These are phyloP conservation scores for Lepidium sativum DNA, from an alignment of 345 rosid species.

Conservation along the genomic window DNA sequence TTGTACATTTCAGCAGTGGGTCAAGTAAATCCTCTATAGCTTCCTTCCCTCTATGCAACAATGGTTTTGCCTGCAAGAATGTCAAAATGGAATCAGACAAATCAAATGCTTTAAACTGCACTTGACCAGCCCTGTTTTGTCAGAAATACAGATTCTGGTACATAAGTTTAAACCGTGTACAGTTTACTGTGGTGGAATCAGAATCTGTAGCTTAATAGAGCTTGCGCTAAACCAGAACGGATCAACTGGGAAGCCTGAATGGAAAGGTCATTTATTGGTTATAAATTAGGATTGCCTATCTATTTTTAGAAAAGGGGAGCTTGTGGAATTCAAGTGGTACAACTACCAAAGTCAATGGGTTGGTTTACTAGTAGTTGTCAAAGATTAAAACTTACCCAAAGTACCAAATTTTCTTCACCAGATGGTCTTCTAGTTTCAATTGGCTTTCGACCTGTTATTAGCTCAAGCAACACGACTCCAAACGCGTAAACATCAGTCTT, in stretches of 20 bases:
- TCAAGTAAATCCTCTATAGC: slow-evolving; percentile 62
- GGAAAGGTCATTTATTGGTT: not conserved
- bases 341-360: slow-evolving; percentile 28
- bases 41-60: slow-evolving; percentile 54
- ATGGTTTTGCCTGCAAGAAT: slow-evolving; percentile 63
- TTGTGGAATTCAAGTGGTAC: slow-evolving; percentile 6
- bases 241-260: not conserved
- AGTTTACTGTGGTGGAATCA: not conserved
- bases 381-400: slow-evolving; percentile 52
- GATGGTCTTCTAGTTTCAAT: slow-evolving; percentile 68
- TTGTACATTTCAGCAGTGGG: slow-evolving; percentile 36
- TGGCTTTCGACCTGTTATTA: slow-evolving; percentile 81
- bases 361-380: slow-evolving; percentile 14
- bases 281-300: not conserved
- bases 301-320: not conserved
- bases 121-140: not conserved
- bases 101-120: not conserved
- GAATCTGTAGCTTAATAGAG: slow-evolving; percentile 1
- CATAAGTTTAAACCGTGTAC: not conserved
- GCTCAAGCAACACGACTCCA: slow-evolving; percentile 85
- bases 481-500: slow-evolving; percentile 95
- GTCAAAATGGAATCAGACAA: not conserved
- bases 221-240: not conserved
- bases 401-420: slow-evolving; percentile 89
- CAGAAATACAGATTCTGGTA: not conserved